phyloP scores from a whole-genome alignment of 805 yeast species.

The Candida ovalis region DNA sequence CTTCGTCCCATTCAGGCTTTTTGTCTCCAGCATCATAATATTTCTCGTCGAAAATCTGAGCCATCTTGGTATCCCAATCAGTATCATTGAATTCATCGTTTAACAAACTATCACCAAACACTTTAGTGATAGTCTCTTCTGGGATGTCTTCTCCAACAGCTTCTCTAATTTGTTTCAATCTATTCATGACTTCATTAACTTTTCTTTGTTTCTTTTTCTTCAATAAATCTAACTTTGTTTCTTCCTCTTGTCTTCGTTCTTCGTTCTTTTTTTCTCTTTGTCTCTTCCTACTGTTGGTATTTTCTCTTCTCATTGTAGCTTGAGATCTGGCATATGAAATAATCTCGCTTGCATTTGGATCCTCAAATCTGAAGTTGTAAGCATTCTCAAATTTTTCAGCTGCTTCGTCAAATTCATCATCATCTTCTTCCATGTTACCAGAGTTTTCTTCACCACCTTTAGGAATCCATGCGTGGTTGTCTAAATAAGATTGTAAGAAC shows the following conservation, averaged over 20 bases:
- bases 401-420: slow-evolving; percentile 86
- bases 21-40: slow-evolving; percentile 56
- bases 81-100: slow-evolving; percentile 86
- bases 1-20: slow-evolving; percentile 67
- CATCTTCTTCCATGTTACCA: slow-evolving; percentile 54
- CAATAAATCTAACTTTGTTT: slow-evolving; percentile 55
- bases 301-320: slow-evolving; percentile 84
- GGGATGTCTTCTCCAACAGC: slow-evolving; percentile 64
- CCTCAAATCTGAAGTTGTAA: slow-evolving; percentile 93
- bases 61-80: slow-evolving; percentile 88
- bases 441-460: slow-evolving; percentile 49
- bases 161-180: slow-evolving; percentile 58
- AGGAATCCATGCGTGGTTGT: slow-evolving; percentile 88
- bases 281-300: slow-evolving; percentile 70
- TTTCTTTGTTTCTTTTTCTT: slow-evolving; percentile 73
- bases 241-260: slow-evolving; percentile 45
- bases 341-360: slow-evolving; percentile 84
- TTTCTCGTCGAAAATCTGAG: slow-evolving; percentile 80
- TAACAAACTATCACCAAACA: slow-evolving; percentile 71
- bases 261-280: slow-evolving; percentile 71
- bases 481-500: slow-evolving; percentile 71
- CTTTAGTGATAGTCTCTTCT: slow-evolving; percentile 56
- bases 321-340: slow-evolving; percentile 93
- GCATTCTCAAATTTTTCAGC: slow-evolving; percentile 90
- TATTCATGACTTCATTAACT: slow-evolving; percentile 71